Conservation (phyloP, 768 basidiomycete genomes). For the Melanogaster broomeanus region DNA sequence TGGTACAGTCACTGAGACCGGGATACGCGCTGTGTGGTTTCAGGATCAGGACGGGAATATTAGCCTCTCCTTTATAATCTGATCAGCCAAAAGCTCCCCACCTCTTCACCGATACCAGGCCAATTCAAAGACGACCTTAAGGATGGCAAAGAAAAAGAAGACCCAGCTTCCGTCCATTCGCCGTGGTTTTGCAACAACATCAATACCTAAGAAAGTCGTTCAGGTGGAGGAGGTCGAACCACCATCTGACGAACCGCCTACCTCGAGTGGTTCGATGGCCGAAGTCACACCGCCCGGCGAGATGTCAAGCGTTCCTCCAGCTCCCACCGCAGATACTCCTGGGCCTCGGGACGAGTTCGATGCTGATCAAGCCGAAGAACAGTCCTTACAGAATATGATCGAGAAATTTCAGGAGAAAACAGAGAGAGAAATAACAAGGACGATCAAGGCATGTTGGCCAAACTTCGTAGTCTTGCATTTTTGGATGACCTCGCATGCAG, state of each 20-base stretch:
- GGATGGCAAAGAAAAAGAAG: slow-evolving; percentile 87
- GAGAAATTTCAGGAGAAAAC: slow-evolving; percentile 86
- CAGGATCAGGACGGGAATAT: not conserved
- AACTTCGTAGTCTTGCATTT: not conserved
- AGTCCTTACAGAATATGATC: slow-evolving; percentile 67
- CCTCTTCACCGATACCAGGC: not conserved
- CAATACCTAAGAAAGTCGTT: slow-evolving; percentile 73
- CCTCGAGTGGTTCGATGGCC: slow-evolving; percentile 3
- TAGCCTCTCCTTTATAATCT: not conserved
- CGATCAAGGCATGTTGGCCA: slow-evolving; percentile 58
- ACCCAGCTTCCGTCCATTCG: slow-evolving; percentile 71
- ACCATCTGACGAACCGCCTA: slow-evolving; percentile 4
- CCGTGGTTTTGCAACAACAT: slow-evolving; percentile 81
- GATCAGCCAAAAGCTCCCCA: not conserved
- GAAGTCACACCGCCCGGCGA: slow-evolving; percentile 3
- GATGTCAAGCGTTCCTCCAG: slow-evolving; percentile 2
- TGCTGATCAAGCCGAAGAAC: slow-evolving; percentile 48
- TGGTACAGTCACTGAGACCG: not conserved
- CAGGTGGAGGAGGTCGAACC: slow-evolving; percentile 30
- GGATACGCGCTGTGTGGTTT: not conserved
- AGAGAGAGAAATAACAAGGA: slow-evolving; percentile 78
- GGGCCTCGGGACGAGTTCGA: slow-evolving; percentile 31
- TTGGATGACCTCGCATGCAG: slow-evolving; percentile 29
- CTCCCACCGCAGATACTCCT: slow-evolving; percentile 3
- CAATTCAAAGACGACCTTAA: not conserved